Evolutionary conservation across 2,329 filamentous ascomycete genomes (phyloP).

Genomic region (Alternaria sp.): DNA sequence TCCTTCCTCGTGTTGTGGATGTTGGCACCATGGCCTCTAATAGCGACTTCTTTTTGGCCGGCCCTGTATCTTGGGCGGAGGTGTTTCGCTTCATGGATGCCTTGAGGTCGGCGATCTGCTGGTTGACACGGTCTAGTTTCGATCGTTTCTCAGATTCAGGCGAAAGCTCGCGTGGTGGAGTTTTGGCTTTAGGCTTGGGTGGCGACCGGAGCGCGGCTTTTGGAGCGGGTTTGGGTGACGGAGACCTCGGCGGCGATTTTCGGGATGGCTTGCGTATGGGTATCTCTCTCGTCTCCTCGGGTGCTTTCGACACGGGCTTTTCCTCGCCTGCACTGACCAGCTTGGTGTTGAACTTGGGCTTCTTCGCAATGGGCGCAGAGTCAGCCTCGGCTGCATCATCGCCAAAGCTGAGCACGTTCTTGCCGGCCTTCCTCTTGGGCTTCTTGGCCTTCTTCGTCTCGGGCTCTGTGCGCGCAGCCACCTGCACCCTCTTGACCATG

Average conservation of each 20-base stretch:
- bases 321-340: constrained; percentile 64
- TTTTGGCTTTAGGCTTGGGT: constrained; percentile 25
- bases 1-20: constrained; percentile 74
- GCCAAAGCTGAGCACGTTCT: constrained; percentile 81
- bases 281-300: constrained; percentile 36
- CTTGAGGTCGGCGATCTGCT: constrained; percentile 82
- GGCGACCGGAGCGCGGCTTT: constrained; percentile 25
- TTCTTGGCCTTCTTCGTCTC: constrained; percentile 59
- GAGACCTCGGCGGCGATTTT: constrained; percentile 37
- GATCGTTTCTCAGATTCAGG: constrained; percentile 49
- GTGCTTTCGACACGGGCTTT: constrained; percentile 52
- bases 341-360: constrained; percentile 80
- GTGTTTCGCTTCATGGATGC: constrained; percentile 78
- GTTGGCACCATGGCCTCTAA: constrained; percentile 79
- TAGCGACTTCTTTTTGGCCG: constrained; percentile 65
- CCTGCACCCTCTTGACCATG: constrained; percentile 74
- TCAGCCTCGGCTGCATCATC: constrained; percentile 68
- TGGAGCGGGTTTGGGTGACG: constrained; percentile 31
- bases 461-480: constrained; percentile 60
- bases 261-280: constrained; percentile 44
- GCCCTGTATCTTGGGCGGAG: constrained; percentile 40
- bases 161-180: constrained; percentile 52
- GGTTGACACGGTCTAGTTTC: constrained; percentile 75
- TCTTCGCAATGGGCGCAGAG: constrained; percentile 71
- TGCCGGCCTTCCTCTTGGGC: constrained; percentile 75